Evolutionary conservation across 2,329 filamentous ascomycete genomes (phyloP), one percentile per base, ranked within the genome.

Genomic region (Ophiostoma angusticollis): DNA sequence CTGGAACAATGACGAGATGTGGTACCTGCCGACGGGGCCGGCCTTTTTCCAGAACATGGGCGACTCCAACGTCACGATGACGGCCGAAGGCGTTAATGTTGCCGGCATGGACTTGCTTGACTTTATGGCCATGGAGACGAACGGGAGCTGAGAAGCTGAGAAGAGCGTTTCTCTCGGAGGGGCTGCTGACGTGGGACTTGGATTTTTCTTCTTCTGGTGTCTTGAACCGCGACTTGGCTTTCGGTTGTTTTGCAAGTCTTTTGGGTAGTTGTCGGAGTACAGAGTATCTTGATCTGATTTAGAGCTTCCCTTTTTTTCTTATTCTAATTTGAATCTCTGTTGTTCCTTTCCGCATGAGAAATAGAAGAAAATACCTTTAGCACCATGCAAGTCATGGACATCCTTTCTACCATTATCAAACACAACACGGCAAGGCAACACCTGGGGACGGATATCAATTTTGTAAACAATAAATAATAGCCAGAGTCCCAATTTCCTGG

Each of bases 21-120:
- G 75, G 75, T 80, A 79, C 50, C 61, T 80, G 1, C 74, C 75
- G 0, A 64, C 75, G 0, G 75, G 75, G 0, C 64, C 74, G 2
- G 74, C 73, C 5, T 74, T 80, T 42, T 79, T 76, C 55, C 73
- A 78, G 50, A 78, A 76, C 51, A 65, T 78, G 50, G 71, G 70
- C 43, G 73, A 74, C 45, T 65, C 66, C 24, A 65, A 65, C 6
- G 73, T 79, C 9, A 73, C 73, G 31, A 78, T 79, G 71, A 79
- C 74, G 3, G 72, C 75, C 8, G 75, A 80, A 47, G 75, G 75
- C 21, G 70, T 80, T 35, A 78, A 78, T 48, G 71, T 80, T 3
- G 75, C 74, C 9, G 77, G 77, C 0, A 62, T 80, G 23, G 77
- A 81, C 51, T 52, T 81, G 48, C 64, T 81, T 12, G 77, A 81